Evolutionary conservation across 2,329 filamentous ascomycete genomes (phyloP).

Genomic region (Trichoderma sp.): DNA sequence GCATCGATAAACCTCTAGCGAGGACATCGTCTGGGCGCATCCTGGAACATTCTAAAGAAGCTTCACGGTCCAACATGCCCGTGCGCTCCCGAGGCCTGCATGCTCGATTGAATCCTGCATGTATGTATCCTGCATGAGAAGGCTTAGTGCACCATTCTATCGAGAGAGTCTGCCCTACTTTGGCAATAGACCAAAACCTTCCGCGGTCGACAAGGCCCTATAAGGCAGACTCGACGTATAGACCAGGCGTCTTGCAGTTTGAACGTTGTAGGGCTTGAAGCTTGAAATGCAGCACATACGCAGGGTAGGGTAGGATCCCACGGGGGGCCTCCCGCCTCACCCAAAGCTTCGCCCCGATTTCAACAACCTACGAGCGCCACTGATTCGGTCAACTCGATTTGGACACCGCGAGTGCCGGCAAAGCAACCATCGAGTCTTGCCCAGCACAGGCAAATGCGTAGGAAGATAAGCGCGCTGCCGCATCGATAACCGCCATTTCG

Average conservation of each 20-base stretch:
- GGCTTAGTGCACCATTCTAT: not conserved
- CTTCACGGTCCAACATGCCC: not conserved
- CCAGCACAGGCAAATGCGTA: not conserved
- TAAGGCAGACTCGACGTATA: constrained; percentile 4
- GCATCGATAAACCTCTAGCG: not conserved
- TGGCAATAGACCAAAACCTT: not conserved
- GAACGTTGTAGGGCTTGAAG: not conserved
- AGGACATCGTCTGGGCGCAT: not conserved
- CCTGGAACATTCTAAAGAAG: constrained; percentile 7
- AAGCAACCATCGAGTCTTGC: not conserved
- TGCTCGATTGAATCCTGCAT: not conserved
- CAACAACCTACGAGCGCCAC: not conserved
- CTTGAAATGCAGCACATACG: not conserved
- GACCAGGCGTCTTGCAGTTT: not conserved
- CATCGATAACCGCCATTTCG: constrained; percentile 11
- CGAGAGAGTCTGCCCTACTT: not conserved
- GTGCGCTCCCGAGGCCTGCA: not conserved
- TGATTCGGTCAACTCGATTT: constrained; percentile 16
- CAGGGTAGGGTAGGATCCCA: not conserved
- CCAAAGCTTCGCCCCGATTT: not conserved
- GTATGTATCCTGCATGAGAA: not conserved
- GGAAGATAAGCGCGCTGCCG: constrained; percentile 11
- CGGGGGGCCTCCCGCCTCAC: not conserved
- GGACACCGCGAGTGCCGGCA: constrained; percentile 8
- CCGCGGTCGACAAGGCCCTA: not conserved